These are phyloP conservation scores for Cryptosporidium canis DNA, from an alignment of 169 alveolate genomes.

Conservation along the genomic window DNA sequence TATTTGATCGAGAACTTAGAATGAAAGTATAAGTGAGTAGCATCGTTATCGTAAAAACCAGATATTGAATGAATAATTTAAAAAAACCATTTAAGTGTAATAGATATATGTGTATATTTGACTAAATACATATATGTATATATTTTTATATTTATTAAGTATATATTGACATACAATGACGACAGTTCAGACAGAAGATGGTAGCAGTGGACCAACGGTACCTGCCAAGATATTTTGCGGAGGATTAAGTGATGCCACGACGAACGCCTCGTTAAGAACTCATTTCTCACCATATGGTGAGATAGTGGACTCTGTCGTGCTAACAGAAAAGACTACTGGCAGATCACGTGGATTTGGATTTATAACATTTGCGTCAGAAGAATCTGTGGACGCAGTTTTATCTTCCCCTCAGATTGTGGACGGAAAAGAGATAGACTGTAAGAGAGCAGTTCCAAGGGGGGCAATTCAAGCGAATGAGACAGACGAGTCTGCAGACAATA, in stretches of 20 bases:
- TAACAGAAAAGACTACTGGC: slow-evolving; percentile 84
- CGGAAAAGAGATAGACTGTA: slow-evolving; percentile 84
- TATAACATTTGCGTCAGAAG: slow-evolving; percentile 82
- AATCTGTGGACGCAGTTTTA: slow-evolving; percentile 79
- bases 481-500: background rate
- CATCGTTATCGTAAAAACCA: slow-evolving; percentile 24
- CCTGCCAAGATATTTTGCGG: slow-evolving; percentile 82
- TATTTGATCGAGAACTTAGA: slow-evolving; percentile 50
- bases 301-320: slow-evolving; percentile 79
- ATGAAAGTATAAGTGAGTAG: slow-evolving; percentile 71
- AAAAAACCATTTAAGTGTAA: slow-evolving; percentile 1
- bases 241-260: slow-evolving; percentile 79
- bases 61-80: slow-evolving; percentile 8
- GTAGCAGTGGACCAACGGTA: slow-evolving; percentile 66
- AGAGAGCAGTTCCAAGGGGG: slow-evolving; percentile 83
- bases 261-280: slow-evolving; percentile 76
- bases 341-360: slow-evolving; percentile 92
- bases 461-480: slow-evolving; percentile 49
- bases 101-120: slow-evolving; percentile 12
- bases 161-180: slow-evolving; percentile 12
- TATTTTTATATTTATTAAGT: background rate
- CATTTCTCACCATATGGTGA: slow-evolving; percentile 79
- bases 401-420: slow-evolving; percentile 81
- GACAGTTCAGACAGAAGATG: slow-evolving; percentile 42
- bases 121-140: slow-evolving; percentile 4